Evolutionary conservation across 2,329 filamentous ascomycete genomes (phyloP).

Genomic region (Trichoderma sp.): DNA sequence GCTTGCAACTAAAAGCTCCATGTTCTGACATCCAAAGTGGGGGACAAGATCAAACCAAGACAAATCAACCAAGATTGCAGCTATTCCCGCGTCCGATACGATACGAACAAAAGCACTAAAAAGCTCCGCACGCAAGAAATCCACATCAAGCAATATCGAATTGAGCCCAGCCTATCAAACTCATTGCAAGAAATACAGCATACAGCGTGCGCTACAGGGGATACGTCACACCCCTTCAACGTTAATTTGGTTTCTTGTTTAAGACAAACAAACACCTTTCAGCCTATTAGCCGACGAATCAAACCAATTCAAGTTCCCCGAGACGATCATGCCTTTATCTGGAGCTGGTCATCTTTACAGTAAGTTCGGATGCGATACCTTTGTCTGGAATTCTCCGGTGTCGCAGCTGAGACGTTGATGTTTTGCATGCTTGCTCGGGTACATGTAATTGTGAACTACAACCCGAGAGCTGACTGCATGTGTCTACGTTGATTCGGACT

Average conservation of each 20-base stretch:
- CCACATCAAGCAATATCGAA: not conserved
- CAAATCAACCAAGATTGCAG: not conserved
- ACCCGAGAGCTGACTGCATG: not conserved
- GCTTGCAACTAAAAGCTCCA: not conserved
- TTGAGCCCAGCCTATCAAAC: not conserved
- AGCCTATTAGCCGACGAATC: not conserved
- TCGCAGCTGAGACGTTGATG: not conserved
- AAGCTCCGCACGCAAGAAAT: not conserved
- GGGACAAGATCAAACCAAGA: not conserved
- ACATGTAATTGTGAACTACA: not conserved
- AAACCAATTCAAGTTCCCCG: not conserved
- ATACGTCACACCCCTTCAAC: not conserved
- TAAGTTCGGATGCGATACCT: not conserved
- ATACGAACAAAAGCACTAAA: not conserved
- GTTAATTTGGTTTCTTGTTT: not conserved
- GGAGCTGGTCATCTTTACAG: not conserved
- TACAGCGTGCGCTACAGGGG: not conserved
- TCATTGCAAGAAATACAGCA: not conserved
- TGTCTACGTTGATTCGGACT: not conserved
- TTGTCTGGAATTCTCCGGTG: not conserved
- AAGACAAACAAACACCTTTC: not conserved
- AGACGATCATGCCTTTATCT: not conserved
- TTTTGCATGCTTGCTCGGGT: not conserved
- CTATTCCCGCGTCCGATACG: not conserved
- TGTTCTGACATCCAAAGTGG: not conserved